Evolutionary conservation across 345 rosid species (phyloP), one percentile per base, ranked within the genome.

Genomic region (Erucastrum elatum): DNA sequence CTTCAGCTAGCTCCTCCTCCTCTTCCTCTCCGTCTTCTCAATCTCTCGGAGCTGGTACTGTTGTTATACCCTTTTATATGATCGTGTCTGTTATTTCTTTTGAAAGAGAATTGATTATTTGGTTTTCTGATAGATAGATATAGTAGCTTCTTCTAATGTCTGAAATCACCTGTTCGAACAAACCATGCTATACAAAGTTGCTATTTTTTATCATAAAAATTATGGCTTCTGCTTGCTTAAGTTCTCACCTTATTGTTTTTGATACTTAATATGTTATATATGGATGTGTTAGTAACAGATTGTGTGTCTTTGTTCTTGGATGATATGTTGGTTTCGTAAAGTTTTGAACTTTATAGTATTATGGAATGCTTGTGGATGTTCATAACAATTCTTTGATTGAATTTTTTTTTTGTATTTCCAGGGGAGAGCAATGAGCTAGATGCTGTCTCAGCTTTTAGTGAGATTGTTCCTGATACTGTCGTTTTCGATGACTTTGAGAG

Each of bases 381-480:
- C 30, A 56, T 25, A 21, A 4, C 62, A 8, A 21, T 56, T 21
- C 2, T 56, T 56, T 56, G 30, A 56, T 56, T 5, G 12, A 17
- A 16, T 12, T 25, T 68, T 2, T 63, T 21, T 26, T 76, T n/a
- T n/a, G n/a, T n/a, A n/a, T n/a, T 60, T 4, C 0, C 35, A 87
- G 98, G 94, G 25, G 75, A 82, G 39, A 84, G 72, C 44, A 87
- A 88, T 64, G 98, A 94, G 77, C 77, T 91, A 83, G 94, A 87
- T 84, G 95, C 95, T 59, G 93, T 92, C 4, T 94, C 97, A 77
- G 84, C 85, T 64, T 89, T 92, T 80, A 92, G 96, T 63, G 96
- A 92, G 86, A 94, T 92, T 68, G 98, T 92, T 27, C 98, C 98
- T 49, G 94, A 91, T 77, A 92, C 97, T 9, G 98, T 94, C 72